Percentiles rank a stretch among this genome's conserved stretches.
These are phyloP conservation scores for Amoeboaphelidium protococcarum DNA, from an alignment of 371 early-diverging fungal species.

Conservation along the genomic window DNA sequence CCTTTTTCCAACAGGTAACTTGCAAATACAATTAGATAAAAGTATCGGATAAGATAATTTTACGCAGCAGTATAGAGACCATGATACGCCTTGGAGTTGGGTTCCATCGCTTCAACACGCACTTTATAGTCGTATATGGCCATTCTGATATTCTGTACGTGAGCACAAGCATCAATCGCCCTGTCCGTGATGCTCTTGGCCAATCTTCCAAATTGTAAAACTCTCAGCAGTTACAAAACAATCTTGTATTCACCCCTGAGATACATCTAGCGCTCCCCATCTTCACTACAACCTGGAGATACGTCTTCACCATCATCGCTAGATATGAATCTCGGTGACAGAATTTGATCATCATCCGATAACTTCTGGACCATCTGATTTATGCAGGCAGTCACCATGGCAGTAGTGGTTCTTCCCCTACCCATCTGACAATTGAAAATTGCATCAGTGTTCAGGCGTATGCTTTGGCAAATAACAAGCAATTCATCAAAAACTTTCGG, in stretches of 20 bases:
- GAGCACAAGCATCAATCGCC: constrained; percentile 38
- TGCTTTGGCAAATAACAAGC: constrained; percentile 17
- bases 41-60: constrained; percentile 31
- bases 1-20: constrained; percentile 31
- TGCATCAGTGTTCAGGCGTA: constrained; percentile 18
- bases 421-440: constrained; percentile 64
- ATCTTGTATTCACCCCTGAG: constrained; percentile 31
- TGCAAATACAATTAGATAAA: constrained; percentile 39
- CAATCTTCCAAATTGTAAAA: constrained; percentile 30
- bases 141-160: constrained; percentile 41
- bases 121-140: constrained; percentile 36
- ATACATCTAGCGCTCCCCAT: constrained; percentile 18
- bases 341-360: not conserved
- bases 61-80: not conserved
- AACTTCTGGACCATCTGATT: constrained; percentile 5
- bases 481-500: constrained; percentile 42
- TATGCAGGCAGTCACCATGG: constrained; percentile 30
- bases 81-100: constrained; percentile 11
- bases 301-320: constrained; percentile 15
- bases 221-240: constrained; percentile 32
- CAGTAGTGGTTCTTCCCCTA: constrained; percentile 50
- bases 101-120: constrained; percentile 21
- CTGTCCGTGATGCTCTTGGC: constrained; percentile 38
- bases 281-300: too few species aligned
- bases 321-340: constrained; percentile 15